Conservation (phyloP, 352 stramenopile species). For the Phytophthora hybrid region DNA sequence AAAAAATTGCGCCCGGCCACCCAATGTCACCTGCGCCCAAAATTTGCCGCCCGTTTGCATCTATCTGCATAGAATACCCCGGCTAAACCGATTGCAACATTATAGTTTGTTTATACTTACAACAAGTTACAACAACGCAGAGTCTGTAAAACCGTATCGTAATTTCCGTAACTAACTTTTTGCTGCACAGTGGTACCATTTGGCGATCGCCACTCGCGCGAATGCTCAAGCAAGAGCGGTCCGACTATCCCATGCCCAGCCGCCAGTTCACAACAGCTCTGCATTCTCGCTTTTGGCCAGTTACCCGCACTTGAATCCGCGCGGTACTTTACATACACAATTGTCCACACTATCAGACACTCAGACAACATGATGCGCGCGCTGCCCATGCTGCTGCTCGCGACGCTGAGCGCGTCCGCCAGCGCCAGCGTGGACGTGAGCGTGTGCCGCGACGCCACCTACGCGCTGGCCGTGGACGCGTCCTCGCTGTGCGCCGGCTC, state of each 20-base stretch:
- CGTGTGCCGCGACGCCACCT: constrained; percentile 59
- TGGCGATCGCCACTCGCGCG: neutral
- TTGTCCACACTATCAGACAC: neutral
- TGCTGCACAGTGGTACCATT: neutral
- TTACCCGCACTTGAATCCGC: neutral
- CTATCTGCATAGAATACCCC: neutral
- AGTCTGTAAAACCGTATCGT: neutral
- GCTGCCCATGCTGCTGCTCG: constrained; percentile 19
- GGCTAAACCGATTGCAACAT: neutral
- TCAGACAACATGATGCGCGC: constrained; percentile 22
- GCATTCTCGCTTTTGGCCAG: neutral
- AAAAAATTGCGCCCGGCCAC: neutral
- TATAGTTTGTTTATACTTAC: neutral
- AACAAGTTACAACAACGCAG: neutral
- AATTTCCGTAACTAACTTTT: neutral
- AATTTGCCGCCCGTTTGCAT: constrained; percentile 5
- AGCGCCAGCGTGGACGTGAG: constrained; percentile 42
- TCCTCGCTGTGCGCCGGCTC: constrained; percentile 46
- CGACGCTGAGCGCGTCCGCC: constrained; percentile 5
- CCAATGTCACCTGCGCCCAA: constrained; percentile 19
- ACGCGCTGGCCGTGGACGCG: constrained; percentile 36
- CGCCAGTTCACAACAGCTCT: neutral
- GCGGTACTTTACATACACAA: constrained; percentile 7
- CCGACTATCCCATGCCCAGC: neutral
- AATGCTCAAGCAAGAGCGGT: neutral